Percentiles rank a stretch among this genome's conserved stretches.
Evolutionary conservation across 306 rosid species (phyloP).

Genomic region (Ziziphus jujuba): DNA sequence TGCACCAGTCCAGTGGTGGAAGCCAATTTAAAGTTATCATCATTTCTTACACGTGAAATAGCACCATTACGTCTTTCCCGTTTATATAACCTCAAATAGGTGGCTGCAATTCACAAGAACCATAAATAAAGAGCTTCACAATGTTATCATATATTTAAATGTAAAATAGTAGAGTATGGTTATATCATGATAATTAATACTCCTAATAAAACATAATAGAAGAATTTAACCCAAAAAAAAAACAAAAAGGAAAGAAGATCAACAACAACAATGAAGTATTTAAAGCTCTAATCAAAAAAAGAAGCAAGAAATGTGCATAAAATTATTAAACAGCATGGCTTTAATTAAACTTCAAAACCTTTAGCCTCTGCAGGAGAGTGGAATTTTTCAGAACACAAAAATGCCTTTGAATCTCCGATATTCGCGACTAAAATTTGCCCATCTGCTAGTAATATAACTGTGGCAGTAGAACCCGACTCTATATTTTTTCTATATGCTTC

Average conservation of each 20-base stretch:
- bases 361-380: slow-evolving; percentile 81
- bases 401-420: slow-evolving; percentile 92
- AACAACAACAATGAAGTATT: background rate
- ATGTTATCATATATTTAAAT: slow-evolving; percentile 22
- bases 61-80: slow-evolving; percentile 60
- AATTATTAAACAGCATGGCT: background rate
- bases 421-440: slow-evolving; percentile 92
- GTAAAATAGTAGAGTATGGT: slow-evolving; percentile 4
- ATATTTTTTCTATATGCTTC: slow-evolving; percentile 70
- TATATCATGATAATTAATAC: slow-evolving; percentile 7
- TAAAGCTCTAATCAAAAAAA: background rate
- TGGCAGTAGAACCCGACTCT: slow-evolving; percentile 85
- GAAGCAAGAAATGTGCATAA: background rate
- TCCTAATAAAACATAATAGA: slow-evolving; percentile 8
- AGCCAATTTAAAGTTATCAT: slow-evolving; percentile 50
- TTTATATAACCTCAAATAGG: slow-evolving; percentile 65
- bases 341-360: slow-evolving; percentile 54
- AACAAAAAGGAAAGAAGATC: slow-evolving; percentile 10
- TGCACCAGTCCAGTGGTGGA: slow-evolving; percentile 55
- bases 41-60: slow-evolving; percentile 50
- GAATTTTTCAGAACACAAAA: slow-evolving; percentile 81
- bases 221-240: background rate
- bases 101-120: slow-evolving; percentile 57
- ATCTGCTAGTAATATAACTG: slow-evolving; percentile 68
- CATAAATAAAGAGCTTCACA: slow-evolving; percentile 30